A percentile compares a stretch with the other conserved stretches of the same genome.
Evolutionary conservation across 108 stramenopile genomes (phyloP).

Genomic region (Conticribra guillardii): DNA sequence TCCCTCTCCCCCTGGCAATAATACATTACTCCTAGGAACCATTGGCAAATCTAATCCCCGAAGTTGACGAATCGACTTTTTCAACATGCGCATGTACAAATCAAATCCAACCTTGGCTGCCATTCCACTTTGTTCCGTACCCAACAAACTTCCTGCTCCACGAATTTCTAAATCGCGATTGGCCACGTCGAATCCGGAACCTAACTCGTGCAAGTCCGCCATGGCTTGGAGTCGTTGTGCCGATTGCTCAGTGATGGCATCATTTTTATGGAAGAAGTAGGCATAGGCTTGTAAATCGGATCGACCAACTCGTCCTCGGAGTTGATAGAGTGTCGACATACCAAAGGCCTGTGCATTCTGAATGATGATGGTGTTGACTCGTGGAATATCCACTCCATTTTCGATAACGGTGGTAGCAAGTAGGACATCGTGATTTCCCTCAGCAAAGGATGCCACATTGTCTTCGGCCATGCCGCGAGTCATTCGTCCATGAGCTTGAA

Average conservation of each 20-base stretch:
- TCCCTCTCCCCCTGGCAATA: constrained; percentile 71
- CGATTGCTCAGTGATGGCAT: constrained; percentile 74
- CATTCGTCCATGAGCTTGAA: constrained; percentile 92
- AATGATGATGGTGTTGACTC: constrained; percentile 94
- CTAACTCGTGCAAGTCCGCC: constrained; percentile 85
- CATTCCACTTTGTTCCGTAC: constrained; percentile 92
- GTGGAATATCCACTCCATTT: constrained; percentile 96
- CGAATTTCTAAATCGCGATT: constrained; percentile 95
- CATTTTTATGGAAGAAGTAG: constrained; percentile 82
- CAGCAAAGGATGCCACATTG: constrained; percentile 84
- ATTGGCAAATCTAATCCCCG: constrained; percentile 80
- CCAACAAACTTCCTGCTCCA: constrained; percentile 90
- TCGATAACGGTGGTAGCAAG: constrained; percentile 97
- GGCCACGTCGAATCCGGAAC: constrained; percentile 92
- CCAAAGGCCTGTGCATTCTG: constrained; percentile 93
- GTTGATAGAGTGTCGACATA: constrained; percentile 93
- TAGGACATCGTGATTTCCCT: constrained; percentile 87
- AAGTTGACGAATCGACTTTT: constrained; percentile 86
- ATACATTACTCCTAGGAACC: constrained; percentile 77
- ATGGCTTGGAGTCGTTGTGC: constrained; percentile 86
- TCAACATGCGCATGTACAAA: constrained; percentile 95
- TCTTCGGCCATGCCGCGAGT: constrained; percentile 67
- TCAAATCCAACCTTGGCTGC: constrained; percentile 94
- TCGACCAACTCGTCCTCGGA: constrained; percentile 94
- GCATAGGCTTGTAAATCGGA: constrained; percentile 88